These are phyloP conservation scores for Psilocybe sp. DNA, from an alignment of 768 basidiomycete species.

Conservation along the genomic window DNA sequence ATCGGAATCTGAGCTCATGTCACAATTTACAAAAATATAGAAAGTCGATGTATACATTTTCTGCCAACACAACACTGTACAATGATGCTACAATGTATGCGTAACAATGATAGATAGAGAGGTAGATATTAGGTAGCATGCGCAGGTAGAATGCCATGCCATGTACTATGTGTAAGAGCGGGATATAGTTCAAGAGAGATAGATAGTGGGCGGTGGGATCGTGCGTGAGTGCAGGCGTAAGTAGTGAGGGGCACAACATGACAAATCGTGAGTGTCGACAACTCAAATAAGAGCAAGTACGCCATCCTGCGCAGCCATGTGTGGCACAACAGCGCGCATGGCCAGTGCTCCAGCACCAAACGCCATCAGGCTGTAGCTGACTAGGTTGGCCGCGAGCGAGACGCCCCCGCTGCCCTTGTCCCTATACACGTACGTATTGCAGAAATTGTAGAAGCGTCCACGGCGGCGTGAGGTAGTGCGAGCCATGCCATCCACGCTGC, in stretches of 20 bases:
- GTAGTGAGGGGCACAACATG: no score
- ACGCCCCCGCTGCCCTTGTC: constrained; percentile 32
- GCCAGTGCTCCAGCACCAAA: constrained; percentile 62
- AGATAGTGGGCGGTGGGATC: constrained; percentile 2
- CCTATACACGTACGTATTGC: constrained; percentile 69
- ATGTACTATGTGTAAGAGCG: neutral
- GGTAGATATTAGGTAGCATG: no score
- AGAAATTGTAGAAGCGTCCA: constrained; percentile 78
- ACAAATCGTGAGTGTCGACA: no score
- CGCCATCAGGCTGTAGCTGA: constrained; percentile 52
- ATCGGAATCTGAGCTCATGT: no score
- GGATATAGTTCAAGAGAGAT: neutral
- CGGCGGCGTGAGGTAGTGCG: constrained; percentile 18
- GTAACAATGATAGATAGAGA: no score
- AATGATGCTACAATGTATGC: no score
- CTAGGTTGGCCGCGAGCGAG: constrained; percentile 22
- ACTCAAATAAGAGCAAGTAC: no score
- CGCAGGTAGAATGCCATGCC: no score
- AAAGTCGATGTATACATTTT: no score
- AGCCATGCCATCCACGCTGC: neutral
- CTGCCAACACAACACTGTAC: no score
- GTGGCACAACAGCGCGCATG: constrained; percentile 60
- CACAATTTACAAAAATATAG: no score
- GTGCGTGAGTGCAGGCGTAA: no score
- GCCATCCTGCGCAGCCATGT: constrained; percentile 54